Evolutionary conservation across 805 yeast species (phyloP).

Genomic region (Yarrowia divulgata): DNA sequence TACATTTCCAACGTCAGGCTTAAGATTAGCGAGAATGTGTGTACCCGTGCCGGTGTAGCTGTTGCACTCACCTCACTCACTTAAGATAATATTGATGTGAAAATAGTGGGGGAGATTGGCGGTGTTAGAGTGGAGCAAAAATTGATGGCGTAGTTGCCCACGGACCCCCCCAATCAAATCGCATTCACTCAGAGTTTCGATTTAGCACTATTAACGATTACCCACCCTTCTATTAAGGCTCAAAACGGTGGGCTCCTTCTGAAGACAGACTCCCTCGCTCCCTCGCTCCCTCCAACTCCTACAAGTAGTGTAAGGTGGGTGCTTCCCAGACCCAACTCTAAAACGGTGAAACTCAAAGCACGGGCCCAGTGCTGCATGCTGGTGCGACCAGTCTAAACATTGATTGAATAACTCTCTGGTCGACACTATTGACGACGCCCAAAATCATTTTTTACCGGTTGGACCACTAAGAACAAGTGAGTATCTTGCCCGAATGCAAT

Average conservation of each 20-base stretch:
- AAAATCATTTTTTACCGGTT: constrained; percentile 5
- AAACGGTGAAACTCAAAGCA: constrained; percentile 22
- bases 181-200: neutral
- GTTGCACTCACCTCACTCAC: too few relatives aligned
- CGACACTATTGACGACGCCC: constrained; percentile 5
- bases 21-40: constrained; percentile 24
- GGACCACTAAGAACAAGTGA: constrained; percentile 15
- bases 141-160: neutral
- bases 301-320: neutral
- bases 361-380: constrained; percentile 10
- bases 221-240: too few relatives aligned
- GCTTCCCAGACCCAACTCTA: constrained; percentile 16
- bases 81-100: too few relatives aligned
- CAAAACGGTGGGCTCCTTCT: neutral
- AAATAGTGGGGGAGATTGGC: neutral
- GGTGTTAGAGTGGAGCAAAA: too few relatives aligned
- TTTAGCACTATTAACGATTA: too few relatives aligned
- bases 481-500: neutral
- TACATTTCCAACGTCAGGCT: neutral
- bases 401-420: neutral
- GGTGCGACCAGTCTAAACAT: constrained; percentile 16
- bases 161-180: neutral
- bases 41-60: too few relatives aligned
- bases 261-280: neutral
- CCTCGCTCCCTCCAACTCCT: constrained; percentile 4